Conservation (phyloP, 768 basidiomycete species). For the Tremella mesenterica region DNA sequence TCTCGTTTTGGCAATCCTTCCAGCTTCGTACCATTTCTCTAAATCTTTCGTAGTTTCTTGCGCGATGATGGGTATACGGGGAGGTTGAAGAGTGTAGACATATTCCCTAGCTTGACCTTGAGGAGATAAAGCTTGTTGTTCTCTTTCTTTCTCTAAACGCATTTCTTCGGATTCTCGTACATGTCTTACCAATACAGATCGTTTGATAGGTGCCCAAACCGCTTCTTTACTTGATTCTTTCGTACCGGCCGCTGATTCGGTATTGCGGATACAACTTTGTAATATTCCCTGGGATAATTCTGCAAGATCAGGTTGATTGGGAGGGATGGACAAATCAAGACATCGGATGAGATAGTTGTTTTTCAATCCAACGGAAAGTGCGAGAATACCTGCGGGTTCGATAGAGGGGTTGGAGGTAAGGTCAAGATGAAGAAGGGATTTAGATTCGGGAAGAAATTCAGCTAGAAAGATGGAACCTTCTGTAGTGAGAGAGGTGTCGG, state of each 20-base stretch:
- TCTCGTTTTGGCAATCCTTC: not conserved
- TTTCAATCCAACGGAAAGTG: conserved; percentile 74
- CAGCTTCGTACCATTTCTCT: conserved; percentile 27
- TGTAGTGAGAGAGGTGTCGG: conserved; percentile 68
- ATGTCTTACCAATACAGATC: conserved; percentile 43
- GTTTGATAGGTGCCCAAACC: conserved; percentile 47
- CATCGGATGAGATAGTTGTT: conserved; percentile 77
- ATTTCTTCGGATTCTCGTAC: conserved; percentile 44
- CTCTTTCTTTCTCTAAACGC: conserved; percentile 34
- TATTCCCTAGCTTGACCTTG: conserved; percentile 38
- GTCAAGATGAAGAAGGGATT: conserved; percentile 80
- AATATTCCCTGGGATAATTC: conserved; percentile 82
- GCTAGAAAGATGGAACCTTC: conserved; percentile 87
- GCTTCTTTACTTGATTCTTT: conserved; percentile 55
- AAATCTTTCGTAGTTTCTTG: conserved; percentile 28
- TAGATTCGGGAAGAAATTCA: conserved; percentile 88
- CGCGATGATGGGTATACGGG: conserved; percentile 25
- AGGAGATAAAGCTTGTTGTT: conserved; percentile 29
- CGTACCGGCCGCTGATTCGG: conserved; percentile 59
- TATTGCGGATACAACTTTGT: conserved; percentile 83
- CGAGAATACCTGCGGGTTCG: conserved; percentile 86
- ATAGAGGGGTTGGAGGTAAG: conserved; percentile 64
- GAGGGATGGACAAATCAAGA: conserved; percentile 84
- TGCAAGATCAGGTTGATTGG: conserved; percentile 46
- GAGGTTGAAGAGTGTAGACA: conserved; percentile 42